Base-by-base conservation (phyloP, 305 asterid genomes). In the Solanum hybrid region DNA sequence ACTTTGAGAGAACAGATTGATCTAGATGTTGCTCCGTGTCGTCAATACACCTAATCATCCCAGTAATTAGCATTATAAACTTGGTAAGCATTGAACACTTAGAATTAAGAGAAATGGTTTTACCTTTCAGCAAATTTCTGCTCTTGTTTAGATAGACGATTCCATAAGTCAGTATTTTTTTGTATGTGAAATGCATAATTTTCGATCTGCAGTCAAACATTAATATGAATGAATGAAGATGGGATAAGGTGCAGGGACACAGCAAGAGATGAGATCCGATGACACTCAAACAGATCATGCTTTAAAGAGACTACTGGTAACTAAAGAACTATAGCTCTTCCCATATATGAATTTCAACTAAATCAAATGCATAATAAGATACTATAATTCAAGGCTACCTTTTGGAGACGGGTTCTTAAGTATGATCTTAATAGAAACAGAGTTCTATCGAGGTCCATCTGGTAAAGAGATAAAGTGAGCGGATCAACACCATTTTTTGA, bases 401-500 rank as follows among this genome's bases (percentile, higher is more conserved):
- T 95, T 91, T 91, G 97, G 75, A 97, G 95, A 88, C 98, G 99
- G 91, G 96, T 94, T 73, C 99, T 95, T 32, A 97, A 91, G 93
- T 97, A 96, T 35, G 98, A 97, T 92, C 99, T 94, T 92, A 97
- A 93, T 32, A 96, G 93, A 89, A 93, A 96, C 93, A 94, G 90
- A 60, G 96, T 95, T 89, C 99, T 93, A 87, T 97, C 98, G 92
- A 96, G 90, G 93, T 97, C 99, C 98, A 95, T 95, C 93, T 95
- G 97, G 93, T 95, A 94, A 88, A 97, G 99, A 66, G 98, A 97
- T 45, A 94, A 93, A 0, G 96, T 95, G 71, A 97, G 94, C 4
- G 98, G 99, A 90, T 97, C 99, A 51, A 90, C 93, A 31, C 95
- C 98, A 87, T 73, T 94, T 26, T 88, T 91, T 86, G 89, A 92